These are phyloP conservation scores for Pseudogymnoascus sp. DNA, from an alignment of 2,329 filamentous ascomycete species.

Conservation along the genomic window DNA sequence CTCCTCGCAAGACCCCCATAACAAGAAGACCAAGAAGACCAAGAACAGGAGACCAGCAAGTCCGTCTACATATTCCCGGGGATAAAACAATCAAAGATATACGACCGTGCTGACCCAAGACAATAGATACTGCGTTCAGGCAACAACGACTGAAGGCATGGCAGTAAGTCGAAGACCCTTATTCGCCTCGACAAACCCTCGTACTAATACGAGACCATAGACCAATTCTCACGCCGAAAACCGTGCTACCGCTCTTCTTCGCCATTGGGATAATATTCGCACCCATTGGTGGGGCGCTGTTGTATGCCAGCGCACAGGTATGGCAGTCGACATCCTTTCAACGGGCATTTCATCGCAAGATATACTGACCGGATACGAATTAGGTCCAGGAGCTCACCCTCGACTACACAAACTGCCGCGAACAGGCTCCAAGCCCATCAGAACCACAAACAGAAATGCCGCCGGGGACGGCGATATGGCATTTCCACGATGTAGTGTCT, in stretches of 20 bases:
- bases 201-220: constrained; percentile 35
- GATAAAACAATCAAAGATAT: constrained; percentile 18
- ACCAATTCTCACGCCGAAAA: constrained; percentile 91
- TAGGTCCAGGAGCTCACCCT: constrained; percentile 85
- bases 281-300: constrained; percentile 76
- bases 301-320: constrained; percentile 79
- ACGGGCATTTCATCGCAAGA: background rate
- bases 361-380: background rate
- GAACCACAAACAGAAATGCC: constrained; percentile 44
- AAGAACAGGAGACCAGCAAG: constrained; percentile 90
- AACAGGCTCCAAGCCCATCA: constrained; percentile 41
- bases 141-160: constrained; percentile 97
- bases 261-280: constrained; percentile 85
- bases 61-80: constrained; percentile 36
- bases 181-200: background rate
- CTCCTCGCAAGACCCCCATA: constrained; percentile 43
- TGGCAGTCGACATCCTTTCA: constrained; percentile 18
- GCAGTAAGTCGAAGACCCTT: constrained; percentile 60
- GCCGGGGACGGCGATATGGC: constrained; percentile 47
- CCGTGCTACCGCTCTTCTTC: constrained; percentile 85
- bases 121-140: constrained; percentile 82
- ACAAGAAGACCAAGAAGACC: constrained; percentile 61
- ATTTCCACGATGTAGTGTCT: constrained; percentile 54
- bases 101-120: constrained; percentile 15
- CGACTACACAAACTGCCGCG: constrained; percentile 75